Conservation (phyloP, 1,284 basidiomycete species). For the Sporisorium reilianum region DNA sequence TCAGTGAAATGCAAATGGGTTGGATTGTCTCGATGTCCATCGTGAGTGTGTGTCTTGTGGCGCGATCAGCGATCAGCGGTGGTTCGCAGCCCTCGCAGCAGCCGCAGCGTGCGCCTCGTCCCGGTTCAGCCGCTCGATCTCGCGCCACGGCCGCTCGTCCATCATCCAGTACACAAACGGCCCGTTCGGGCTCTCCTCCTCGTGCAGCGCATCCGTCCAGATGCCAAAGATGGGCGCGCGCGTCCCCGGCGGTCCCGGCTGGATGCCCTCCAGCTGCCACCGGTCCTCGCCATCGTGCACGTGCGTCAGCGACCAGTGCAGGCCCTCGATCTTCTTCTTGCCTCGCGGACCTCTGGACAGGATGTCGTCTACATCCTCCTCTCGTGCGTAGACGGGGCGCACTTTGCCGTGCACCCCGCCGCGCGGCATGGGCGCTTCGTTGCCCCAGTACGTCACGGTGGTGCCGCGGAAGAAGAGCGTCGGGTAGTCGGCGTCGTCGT, state of each 20-base stretch:
- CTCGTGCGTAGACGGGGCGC: conserved; percentile 42
- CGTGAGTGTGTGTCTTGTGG: too few relatives aligned
- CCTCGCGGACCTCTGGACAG: conserved; percentile 21
- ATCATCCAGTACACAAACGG: conserved; percentile 53
- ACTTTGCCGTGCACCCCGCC: conserved; percentile 47
- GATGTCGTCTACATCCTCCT: conserved; percentile 33
- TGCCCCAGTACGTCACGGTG: conserved; percentile 50
- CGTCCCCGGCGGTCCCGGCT: conserved; percentile 53
- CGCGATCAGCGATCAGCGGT: too few relatives aligned
- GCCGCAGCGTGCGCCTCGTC: conserved; percentile 19
- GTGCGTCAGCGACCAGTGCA: conserved; percentile 56
- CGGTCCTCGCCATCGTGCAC: conserved; percentile 57
- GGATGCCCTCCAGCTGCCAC: conserved; percentile 51
- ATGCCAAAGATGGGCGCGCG: conserved; percentile 54
- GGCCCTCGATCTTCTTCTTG: conserved; percentile 34
- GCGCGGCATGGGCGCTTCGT: conserved; percentile 43
- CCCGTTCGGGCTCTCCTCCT: conserved; percentile 44
- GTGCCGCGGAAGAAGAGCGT: conserved; percentile 52
- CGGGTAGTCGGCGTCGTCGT: conserved; percentile 39
- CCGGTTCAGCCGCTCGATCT: conserved; percentile 37
- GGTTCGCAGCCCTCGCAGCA: conserved; percentile 20
- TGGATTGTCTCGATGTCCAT: too few relatives aligned
- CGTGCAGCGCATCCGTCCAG: conserved; percentile 50
- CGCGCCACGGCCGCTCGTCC: conserved; percentile 50
- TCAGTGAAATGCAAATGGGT: neutral